phyloP scores from a whole-genome alignment of 441 rosid species.

The Gossypium davidsonii region DNA sequence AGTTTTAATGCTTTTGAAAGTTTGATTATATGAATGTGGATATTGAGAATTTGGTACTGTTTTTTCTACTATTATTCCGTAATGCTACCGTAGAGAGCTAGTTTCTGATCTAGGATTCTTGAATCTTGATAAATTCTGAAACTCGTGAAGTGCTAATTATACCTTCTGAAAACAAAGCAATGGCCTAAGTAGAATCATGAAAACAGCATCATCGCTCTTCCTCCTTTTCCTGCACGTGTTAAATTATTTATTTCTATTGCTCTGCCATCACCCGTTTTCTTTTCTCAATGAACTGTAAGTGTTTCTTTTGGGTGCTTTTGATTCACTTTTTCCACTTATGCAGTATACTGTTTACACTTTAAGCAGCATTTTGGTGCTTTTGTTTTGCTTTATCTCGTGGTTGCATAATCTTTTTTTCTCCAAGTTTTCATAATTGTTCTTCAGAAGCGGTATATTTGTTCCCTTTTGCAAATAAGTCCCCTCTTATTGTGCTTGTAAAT shows the following conservation, averaged over 20 bases:
- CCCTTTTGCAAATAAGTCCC: too few species aligned
- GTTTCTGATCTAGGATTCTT: background rate
- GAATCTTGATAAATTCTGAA: background rate
- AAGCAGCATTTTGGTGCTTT: background rate
- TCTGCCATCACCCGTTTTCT: too few species aligned
- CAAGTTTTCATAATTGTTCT: background rate
- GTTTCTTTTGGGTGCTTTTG: background rate
- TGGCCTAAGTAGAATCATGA: background rate
- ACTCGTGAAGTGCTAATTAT: background rate
- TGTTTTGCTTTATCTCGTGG: background rate
- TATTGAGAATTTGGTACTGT: background rate
- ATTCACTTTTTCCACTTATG: background rate
- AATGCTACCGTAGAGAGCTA: background rate
- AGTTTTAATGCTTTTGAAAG: background rate
- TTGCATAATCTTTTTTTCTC: background rate
- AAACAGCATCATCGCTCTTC: background rate
- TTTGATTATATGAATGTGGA: slow-evolving; percentile 6
- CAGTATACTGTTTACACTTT: background rate
- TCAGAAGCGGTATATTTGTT: too few species aligned
- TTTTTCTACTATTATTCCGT: background rate
- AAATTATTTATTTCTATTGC: too few species aligned
- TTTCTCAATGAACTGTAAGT: too few species aligned
- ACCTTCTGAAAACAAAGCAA: background rate
- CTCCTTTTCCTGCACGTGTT: too few species aligned
- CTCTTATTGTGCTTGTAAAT: too few species aligned